Evolutionary conservation across 2,329 filamentous ascomycete species (phyloP).

Genomic region (Davidsoniella eucalypti): DNA sequence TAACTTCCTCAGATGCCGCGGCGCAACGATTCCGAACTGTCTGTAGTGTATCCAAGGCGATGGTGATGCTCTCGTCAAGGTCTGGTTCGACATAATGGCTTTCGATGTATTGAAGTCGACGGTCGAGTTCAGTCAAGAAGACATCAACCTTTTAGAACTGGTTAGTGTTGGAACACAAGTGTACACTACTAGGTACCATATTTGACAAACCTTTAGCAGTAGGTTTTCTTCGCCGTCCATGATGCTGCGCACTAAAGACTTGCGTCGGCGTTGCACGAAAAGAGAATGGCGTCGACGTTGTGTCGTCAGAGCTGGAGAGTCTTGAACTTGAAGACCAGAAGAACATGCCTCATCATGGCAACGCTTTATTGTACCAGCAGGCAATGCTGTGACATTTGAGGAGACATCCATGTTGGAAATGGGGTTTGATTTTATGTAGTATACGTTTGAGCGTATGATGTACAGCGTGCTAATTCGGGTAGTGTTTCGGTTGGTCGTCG

Average conservation of each 20-base stretch:
- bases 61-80: conserved; percentile 67
- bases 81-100: conserved; percentile 61
- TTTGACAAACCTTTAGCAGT: conserved; percentile 33
- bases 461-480: not conserved
- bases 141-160: conserved; percentile 43
- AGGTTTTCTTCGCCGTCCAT: conserved; percentile 48
- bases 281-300: conserved; percentile 11
- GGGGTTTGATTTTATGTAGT: not conserved
- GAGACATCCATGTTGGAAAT: conserved; percentile 6
- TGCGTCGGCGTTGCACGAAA: conserved; percentile 23
- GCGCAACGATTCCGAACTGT: conserved; percentile 79
- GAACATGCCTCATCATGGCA: conserved; percentile 7
- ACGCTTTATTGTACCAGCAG: not conserved
- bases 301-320: not conserved
- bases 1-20: conserved; percentile 74
- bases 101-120: conserved; percentile 75
- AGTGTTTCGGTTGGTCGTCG: not conserved
- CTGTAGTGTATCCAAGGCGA: conserved; percentile 72
- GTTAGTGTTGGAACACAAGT: not conserved
- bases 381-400: conserved; percentile 3
- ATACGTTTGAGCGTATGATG: not conserved
- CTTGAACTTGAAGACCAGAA: conserved; percentile 7
- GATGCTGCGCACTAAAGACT: conserved; percentile 41
- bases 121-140: conserved; percentile 73
- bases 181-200: not conserved